Evolutionary conservation across 1,139 yeast genomes (phyloP), one percentile per base, ranked within the genome.

Genomic region (Spencermartinsiella ligniputridi): DNA sequence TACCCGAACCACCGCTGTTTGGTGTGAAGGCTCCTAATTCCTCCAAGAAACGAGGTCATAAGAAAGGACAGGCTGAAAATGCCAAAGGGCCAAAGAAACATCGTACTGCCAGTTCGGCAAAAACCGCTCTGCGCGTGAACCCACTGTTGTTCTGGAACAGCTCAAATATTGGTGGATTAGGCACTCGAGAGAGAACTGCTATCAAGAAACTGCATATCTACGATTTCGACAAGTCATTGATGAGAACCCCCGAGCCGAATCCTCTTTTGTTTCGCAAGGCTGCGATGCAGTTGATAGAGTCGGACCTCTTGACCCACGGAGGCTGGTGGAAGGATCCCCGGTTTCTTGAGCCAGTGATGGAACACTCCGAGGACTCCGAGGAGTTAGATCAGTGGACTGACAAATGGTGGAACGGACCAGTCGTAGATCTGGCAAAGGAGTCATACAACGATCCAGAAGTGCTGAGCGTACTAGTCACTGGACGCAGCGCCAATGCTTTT

Each of bases 191-290:
- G 8, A 9, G 32, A n/a, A 11, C 8, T 6, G n/a, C 15, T 15
- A n/a, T 27, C 32, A 27, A 27, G 15, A 27, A n/a, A n/a, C 32
- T 74, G 3, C 74, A 72, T 51, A 57, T 74, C 13, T 74, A 70
- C 52, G 78, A 74, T 50, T 74, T 74, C 48, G 79, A 75, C 53
- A 69, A 72, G 40, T 71, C 78, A 0, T 54, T 75, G 15, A 72
- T 72, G 52, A 53, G 57, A 22, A 67, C 77, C 2, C 78, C 78
- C 1, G 52, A 57, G 1, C 76, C 77, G 0, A 73, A 72, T 50
- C 65, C 67, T 1, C 55, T 57, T 12, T 50, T 74, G 9, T 64
- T 67, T 50, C 45, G 55, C 6, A 47, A 71, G 1, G 44, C 64
- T 3, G 60, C 59, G 8, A 37, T 59, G 24, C 42, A 70, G 2